Conservation (phyloP, 495 filamentous ascomycete species). For the Xylaria longipes region DNA sequence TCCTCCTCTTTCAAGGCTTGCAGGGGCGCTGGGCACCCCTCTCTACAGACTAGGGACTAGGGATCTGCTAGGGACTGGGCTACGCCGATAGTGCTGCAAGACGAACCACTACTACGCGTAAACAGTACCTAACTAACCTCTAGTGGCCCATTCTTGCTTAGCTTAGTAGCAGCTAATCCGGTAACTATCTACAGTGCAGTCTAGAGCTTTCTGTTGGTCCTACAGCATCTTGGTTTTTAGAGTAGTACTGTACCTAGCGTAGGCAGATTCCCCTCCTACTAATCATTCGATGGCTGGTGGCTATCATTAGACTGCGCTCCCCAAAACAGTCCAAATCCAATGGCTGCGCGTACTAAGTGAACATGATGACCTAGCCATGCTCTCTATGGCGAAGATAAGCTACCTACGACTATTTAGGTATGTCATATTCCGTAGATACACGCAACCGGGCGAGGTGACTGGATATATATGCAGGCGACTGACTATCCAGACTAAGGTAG, state of each 20-base stretch:
- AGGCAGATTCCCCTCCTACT: background rate
- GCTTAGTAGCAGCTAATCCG: background rate
- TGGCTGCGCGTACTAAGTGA: background rate
- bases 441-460: background rate
- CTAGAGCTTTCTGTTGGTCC: conserved; percentile 18
- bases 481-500: background rate
- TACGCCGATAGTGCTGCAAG: conserved; percentile 22
- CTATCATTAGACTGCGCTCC: conserved; percentile 4
- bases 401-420: conserved; percentile 7
- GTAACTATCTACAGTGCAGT: conserved; percentile 20
- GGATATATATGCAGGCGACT: background rate
- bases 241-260: background rate
- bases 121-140: conserved; percentile 18
- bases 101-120: background rate
- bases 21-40: conserved; percentile 1
- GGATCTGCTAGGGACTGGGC: background rate
- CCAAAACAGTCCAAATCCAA: background rate
- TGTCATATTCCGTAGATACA: conserved; percentile 1
- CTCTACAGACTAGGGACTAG: conserved; percentile 2
- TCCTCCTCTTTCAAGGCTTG: conserved; percentile 18
- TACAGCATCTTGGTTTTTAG: conserved; percentile 3
- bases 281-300: background rate
- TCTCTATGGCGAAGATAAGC: conserved; percentile 12
- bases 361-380: conserved; percentile 1
- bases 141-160: conserved; percentile 5